These are phyloP conservation scores for Candida smagusa DNA, from an alignment of 1,139 yeast species.

Conservation along the genomic window DNA sequence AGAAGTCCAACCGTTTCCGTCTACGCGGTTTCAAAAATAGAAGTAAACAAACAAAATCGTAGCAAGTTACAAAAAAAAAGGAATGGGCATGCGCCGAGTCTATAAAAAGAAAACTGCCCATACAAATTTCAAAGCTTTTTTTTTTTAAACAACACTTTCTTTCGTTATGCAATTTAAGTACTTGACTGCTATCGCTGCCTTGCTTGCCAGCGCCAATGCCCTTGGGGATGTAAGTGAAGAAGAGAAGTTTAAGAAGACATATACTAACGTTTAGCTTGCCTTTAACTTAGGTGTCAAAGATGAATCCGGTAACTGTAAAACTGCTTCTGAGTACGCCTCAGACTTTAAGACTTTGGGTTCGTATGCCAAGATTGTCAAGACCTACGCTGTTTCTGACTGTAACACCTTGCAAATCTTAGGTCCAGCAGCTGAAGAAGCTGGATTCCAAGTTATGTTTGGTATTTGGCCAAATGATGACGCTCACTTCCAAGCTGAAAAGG, in stretches of 20 bases:
- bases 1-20: not conserved
- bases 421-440: conserved; percentile 78
- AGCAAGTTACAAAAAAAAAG: not conserved
- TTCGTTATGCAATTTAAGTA: conserved; percentile 37
- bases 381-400: conserved; percentile 86
- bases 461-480: conserved; percentile 86
- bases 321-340: conserved; percentile 58
- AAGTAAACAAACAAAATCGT: not conserved
- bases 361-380: conserved; percentile 64
- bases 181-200: conserved; percentile 37
- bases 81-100: conserved; percentile 3
- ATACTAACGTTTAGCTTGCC: conserved; percentile 40
- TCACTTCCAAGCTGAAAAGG: conserved; percentile 67
- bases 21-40: not conserved
- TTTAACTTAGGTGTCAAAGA: conserved; percentile 82
- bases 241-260: not conserved
- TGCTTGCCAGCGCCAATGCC: conserved; percentile 36
- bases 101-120: conserved; percentile 5
- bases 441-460: conserved; percentile 74
- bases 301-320: conserved; percentile 67
- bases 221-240: conserved; percentile 41
- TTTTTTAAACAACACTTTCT: conserved; percentile 7
- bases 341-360: conserved; percentile 58
- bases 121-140: conserved; percentile 2
- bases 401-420: conserved; percentile 78